Evolutionary conservation across 768 basidiomycete genomes (phyloP).

Genomic region (Lentinula lateritia): DNA sequence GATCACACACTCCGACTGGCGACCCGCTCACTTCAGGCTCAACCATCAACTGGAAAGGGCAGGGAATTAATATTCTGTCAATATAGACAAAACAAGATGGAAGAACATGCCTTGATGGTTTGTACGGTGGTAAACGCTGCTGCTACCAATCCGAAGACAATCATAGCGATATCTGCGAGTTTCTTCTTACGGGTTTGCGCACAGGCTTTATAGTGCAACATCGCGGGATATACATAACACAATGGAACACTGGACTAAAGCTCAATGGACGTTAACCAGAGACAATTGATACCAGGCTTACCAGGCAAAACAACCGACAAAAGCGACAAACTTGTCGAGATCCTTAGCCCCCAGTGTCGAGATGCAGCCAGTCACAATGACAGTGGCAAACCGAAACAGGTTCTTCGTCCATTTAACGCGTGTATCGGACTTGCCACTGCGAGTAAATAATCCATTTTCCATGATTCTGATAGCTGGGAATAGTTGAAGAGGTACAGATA

Average conservation of each 20-base stretch:
- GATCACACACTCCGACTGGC: constrained; percentile 20
- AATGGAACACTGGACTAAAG: constrained; percentile 65
- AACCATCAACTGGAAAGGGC: constrained; percentile 49
- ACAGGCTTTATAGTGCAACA: constrained; percentile 88
- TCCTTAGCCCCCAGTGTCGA: constrained; percentile 82
- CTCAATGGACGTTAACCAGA: not conserved
- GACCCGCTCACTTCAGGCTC: constrained; percentile 36
- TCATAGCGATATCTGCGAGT: constrained; percentile 61
- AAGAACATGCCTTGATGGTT: constrained; percentile 55
- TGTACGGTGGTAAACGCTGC: constrained; percentile 77
- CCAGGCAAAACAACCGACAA: constrained; percentile 94
- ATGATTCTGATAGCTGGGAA: constrained; percentile 98
- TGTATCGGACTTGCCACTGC: constrained; percentile 75
- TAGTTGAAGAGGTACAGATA: constrained; percentile 90
- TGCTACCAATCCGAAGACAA: constrained; percentile 68
- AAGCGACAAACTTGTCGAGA: constrained; percentile 92
- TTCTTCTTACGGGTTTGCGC: constrained; percentile 67
- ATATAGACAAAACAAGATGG: not conserved
- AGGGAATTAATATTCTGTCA: constrained; percentile 6
- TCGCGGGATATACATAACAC: constrained; percentile 90
- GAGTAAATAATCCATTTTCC: constrained; percentile 90
- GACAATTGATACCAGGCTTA: constrained; percentile 27
- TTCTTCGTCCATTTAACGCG: constrained; percentile 98
- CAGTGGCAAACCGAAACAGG: constrained; percentile 67
- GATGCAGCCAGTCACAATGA: constrained; percentile 77